A percentile compares a stretch with the other conserved stretches of the same genome.
Evolutionary conservation across 129 eudicot genomes (phyloP).

Genomic region (Escallonia herrerae): DNA sequence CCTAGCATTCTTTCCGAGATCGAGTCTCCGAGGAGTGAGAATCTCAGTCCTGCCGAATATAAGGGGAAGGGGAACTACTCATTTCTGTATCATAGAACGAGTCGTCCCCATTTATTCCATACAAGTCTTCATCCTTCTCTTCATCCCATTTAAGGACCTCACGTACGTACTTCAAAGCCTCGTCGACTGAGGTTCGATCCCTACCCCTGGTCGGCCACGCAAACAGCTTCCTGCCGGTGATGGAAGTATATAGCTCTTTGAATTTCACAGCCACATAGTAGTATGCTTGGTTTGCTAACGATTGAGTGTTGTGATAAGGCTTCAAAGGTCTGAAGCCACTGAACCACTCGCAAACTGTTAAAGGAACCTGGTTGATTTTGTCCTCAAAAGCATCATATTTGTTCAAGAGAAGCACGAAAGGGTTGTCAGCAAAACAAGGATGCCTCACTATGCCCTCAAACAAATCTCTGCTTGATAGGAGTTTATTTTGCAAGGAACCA

Average conservation of each 20-base stretch:
- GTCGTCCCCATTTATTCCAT: slow-evolving; percentile 14
- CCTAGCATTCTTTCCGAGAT: no score
- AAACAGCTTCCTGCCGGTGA: slow-evolving; percentile 45
- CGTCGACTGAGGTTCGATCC: slow-evolving; percentile 30
- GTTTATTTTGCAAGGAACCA: slow-evolving; percentile 24
- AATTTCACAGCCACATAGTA: slow-evolving; percentile 39
- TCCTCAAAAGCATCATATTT: slow-evolving; percentile 43
- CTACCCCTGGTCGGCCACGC: slow-evolving; percentile 23
- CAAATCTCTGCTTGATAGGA: slow-evolving; percentile 29
- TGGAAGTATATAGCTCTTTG: slow-evolving; percentile 31
- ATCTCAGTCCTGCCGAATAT: slow-evolving; percentile 5
- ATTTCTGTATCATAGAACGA: slow-evolving; percentile 20
- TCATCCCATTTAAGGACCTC: slow-evolving; percentile 36
- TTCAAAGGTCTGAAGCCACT: slow-evolving; percentile 28
- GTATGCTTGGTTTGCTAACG: slow-evolving; percentile 33
- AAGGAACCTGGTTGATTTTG: slow-evolving; percentile 26
- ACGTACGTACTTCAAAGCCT: slow-evolving; percentile 22
- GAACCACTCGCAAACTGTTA: slow-evolving; percentile 45
- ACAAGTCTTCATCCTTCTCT: slow-evolving; percentile 19
- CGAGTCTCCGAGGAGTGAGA: no score
- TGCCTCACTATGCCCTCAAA: slow-evolving; percentile 33
- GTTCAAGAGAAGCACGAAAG: slow-evolving; percentile 35
- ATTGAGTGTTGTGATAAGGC: slow-evolving; percentile 19
- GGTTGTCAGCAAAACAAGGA: slow-evolving; percentile 24
- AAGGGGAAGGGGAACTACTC: slow-evolving; percentile 5